Conservation (phyloP, 768 basidiomycete genomes). For the Tephrocybe sp. region DNA sequence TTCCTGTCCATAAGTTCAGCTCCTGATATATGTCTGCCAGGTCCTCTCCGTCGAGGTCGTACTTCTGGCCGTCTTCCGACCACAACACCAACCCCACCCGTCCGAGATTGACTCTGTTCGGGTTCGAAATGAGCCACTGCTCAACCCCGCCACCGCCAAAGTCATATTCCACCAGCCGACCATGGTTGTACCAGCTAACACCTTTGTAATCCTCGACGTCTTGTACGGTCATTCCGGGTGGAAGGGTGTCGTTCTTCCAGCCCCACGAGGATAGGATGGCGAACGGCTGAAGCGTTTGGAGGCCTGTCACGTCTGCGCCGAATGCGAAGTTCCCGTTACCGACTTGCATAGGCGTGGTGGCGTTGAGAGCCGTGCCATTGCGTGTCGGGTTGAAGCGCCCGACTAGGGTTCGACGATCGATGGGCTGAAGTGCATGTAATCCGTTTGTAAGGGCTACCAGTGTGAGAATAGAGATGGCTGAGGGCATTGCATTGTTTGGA, state of each 20-base stretch:
- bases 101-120: constrained; percentile 58
- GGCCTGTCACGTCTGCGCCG: constrained; percentile 55
- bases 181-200: constrained; percentile 51
- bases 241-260: constrained; percentile 61
- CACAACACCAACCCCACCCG: constrained; percentile 47
- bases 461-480: background rate
- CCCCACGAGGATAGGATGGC: constrained; percentile 60
- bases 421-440: constrained; percentile 15
- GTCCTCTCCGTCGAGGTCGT: constrained; percentile 37
- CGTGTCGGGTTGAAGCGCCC: constrained; percentile 50
- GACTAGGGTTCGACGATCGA: constrained; percentile 47
- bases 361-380: constrained; percentile 37
- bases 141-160: constrained; percentile 49
- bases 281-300: constrained; percentile 58
- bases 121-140: constrained; percentile 59
- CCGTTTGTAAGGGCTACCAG: background rate
- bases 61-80: constrained; percentile 22
- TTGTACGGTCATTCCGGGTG: constrained; percentile 36
- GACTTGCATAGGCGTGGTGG: constrained; percentile 54
- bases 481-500: background rate
- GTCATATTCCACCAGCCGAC: constrained; percentile 48
- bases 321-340: constrained; percentile 67
- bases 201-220: constrained; percentile 51
- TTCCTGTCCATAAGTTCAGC: constrained; percentile 59
- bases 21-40: constrained; percentile 36